Evolutionary conservation across 2,329 filamentous ascomycete genomes (phyloP), one percentile per base, ranked within the genome.

Genomic region (Cercospora brassicicola): DNA sequence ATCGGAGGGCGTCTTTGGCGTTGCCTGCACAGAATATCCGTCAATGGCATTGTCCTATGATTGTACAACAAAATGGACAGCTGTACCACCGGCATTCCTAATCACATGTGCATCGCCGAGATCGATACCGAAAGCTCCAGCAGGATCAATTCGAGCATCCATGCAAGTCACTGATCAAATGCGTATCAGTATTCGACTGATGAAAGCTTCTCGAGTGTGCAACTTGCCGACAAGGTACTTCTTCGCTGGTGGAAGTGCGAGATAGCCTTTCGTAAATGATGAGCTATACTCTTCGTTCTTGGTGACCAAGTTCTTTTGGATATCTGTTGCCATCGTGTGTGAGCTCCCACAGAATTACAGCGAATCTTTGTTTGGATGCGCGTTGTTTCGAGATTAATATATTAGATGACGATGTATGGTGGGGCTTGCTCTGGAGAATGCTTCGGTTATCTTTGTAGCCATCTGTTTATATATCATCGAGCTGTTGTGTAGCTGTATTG

Each of bases 41-140:
- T 53, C 23, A 53, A 2, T 20, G 1, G 20, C 7, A 2, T 2
- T 53, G 20, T 1, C 11, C 6, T 26, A 23, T 53, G 48, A 26
- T 23, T 23, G 48, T 23, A 10, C 15, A 31, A 8, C 2, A 26
- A 15, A 26, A 33, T 57, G 18, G 28, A 4, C 1, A 15, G 11
- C 8, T 7, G 31, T 59, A 59, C 72, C 76, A 10, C 81, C 81
- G 4, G 81, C 82, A 72, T 93, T 94, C 67, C 91, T 88, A 68
- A 93, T 90, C 45, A 73, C 87, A 78, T 95, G 91, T 0, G 91
- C 92, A 71, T 93, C 90, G 48, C 92, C 91, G 18, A 92, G 85
- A 20, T 85, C 81, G 66, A 94, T 89, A 8, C 89, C 90, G 64
- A 93, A 90, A 1, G 90, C 90, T 11, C 85, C 82, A 2, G 87